A percentile compares a stretch with the other conserved stretches of the same genome.
Evolutionary conservation across 306 rosid genomes (phyloP).

Genomic region (Macrotyloma uniflorum): DNA sequence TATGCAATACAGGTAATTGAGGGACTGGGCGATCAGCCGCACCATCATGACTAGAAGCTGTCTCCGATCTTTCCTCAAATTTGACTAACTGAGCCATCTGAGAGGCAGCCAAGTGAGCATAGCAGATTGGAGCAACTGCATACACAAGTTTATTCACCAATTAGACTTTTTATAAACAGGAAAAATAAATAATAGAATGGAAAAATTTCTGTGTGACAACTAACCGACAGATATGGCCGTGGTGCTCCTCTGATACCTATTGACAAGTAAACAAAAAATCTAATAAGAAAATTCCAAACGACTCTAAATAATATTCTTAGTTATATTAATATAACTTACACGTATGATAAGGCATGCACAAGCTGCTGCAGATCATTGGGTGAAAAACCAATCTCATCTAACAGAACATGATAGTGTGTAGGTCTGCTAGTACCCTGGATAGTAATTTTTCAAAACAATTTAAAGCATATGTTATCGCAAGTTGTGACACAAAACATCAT

Average conservation of each 20-base stretch:
- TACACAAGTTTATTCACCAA: background rate
- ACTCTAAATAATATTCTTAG: background rate
- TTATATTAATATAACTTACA: constrained; percentile 70
- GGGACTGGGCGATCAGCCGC: constrained; percentile 64
- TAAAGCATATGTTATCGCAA: background rate
- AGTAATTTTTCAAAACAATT: background rate
- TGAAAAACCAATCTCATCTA: constrained; percentile 81
- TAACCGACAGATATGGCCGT: constrained; percentile 93
- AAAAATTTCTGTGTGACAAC: background rate
- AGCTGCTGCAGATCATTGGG: constrained; percentile 90
- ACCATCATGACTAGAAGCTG: constrained; percentile 83
- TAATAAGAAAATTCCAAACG: background rate
- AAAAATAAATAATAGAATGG: background rate
- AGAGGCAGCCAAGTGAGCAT: constrained; percentile 90
- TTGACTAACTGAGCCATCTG: constrained; percentile 80
- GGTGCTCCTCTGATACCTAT: constrained; percentile 93
- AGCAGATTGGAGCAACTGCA: constrained; percentile 95
- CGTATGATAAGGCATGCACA: constrained; percentile 91
- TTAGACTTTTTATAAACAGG: background rate
- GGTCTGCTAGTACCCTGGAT: constrained; percentile 91
- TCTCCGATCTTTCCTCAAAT: constrained; percentile 81
- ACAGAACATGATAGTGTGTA: constrained; percentile 82
- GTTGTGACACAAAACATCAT: background rate
- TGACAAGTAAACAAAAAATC: background rate
- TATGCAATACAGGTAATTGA: constrained; percentile 68